These are phyloP conservation scores for Sphaerulina vaccinii DNA, from an alignment of 2,329 filamentous ascomycete species.

Conservation along the genomic window DNA sequence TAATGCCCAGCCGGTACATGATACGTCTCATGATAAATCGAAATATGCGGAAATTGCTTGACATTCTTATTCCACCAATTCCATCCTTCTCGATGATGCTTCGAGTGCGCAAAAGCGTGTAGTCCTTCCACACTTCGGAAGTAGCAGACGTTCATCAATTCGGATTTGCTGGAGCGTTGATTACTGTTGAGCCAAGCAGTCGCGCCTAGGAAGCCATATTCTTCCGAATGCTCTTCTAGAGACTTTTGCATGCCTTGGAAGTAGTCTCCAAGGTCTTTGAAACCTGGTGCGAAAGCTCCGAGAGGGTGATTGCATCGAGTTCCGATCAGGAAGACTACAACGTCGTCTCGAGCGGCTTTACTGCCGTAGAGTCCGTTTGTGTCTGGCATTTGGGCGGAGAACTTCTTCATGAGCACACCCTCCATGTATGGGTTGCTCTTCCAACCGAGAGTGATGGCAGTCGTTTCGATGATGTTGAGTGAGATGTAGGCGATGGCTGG, in stretches of 20 bases:
- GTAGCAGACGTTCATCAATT: constrained; percentile 49
- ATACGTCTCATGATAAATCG: constrained; percentile 58
- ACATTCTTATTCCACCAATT: constrained; percentile 48
- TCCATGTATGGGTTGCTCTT: constrained; percentile 43
- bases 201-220: constrained; percentile 50
- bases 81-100: constrained; percentile 51
- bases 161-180: constrained; percentile 43
- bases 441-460: constrained; percentile 37
- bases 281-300: constrained; percentile 50
- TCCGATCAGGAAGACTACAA: constrained; percentile 44
- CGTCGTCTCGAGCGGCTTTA: constrained; percentile 33
- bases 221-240: constrained; percentile 40
- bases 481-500: constrained; percentile 38
- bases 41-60: constrained; percentile 43
- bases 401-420: constrained; percentile 38
- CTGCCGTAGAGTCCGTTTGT: constrained; percentile 34
- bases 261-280: constrained; percentile 39
- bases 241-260: constrained; percentile 43
- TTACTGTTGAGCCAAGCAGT: constrained; percentile 44
- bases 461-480: constrained; percentile 36
- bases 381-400: constrained; percentile 42
- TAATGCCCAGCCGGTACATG: constrained; percentile 45
- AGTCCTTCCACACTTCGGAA: constrained; percentile 52
- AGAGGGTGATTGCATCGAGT: constrained; percentile 44
- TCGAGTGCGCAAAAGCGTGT: constrained; percentile 53